These are phyloP conservation scores for Lepiota subincarnata DNA, from an alignment of 768 basidiomycete species.

Conservation along the genomic window DNA sequence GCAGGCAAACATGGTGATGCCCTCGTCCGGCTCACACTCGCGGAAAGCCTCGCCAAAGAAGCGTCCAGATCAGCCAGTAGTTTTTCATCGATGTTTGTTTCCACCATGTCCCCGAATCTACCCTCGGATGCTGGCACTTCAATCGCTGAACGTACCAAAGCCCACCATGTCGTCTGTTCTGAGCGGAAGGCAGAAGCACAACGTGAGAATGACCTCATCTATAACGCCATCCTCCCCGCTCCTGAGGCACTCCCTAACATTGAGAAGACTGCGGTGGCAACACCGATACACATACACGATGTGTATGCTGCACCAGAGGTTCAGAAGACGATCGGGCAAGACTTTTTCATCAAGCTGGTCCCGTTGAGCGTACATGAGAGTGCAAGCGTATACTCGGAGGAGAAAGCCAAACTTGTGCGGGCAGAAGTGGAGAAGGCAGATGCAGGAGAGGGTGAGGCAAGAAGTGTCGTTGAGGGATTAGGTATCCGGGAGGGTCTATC, in stretches of 20 bases:
- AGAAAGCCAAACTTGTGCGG: slow-evolving; percentile 92
- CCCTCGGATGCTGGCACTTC: slow-evolving; percentile 82
- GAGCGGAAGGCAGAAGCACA: slow-evolving; percentile 74
- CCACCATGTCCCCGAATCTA: slow-evolving; percentile 73
- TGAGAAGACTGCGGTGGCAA: slow-evolving; percentile 80
- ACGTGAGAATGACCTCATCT: slow-evolving; percentile 95
- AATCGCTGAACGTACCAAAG: slow-evolving; percentile 79
- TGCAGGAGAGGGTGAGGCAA: slow-evolving; percentile 72
- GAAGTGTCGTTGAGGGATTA: slow-evolving; percentile 75
- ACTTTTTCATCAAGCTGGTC: slow-evolving; percentile 82
- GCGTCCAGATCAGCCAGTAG: slow-evolving; percentile 63
- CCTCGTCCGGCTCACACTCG: slow-evolving; percentile 71
- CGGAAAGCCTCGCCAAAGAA: slow-evolving; percentile 82
- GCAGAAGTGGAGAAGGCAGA: slow-evolving; percentile 87
- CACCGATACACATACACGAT: slow-evolving; percentile 89
- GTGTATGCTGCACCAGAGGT: slow-evolving; percentile 89
- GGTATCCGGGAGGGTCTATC: slow-evolving; percentile 69
- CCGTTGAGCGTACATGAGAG: slow-evolving; percentile 95
- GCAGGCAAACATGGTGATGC: slow-evolving; percentile 83
- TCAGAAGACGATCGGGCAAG: slow-evolving; percentile 90
- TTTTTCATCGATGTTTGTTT: slow-evolving; percentile 68
- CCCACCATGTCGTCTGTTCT: slow-evolving; percentile 70
- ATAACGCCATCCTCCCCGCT: slow-evolving; percentile 84
- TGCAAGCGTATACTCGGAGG: slow-evolving; percentile 95
- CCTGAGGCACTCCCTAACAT: slow-evolving; percentile 74